phyloP scores from a whole-genome alignment of 495 filamentous ascomycete species.

The Penicillium desertorum region DNA sequence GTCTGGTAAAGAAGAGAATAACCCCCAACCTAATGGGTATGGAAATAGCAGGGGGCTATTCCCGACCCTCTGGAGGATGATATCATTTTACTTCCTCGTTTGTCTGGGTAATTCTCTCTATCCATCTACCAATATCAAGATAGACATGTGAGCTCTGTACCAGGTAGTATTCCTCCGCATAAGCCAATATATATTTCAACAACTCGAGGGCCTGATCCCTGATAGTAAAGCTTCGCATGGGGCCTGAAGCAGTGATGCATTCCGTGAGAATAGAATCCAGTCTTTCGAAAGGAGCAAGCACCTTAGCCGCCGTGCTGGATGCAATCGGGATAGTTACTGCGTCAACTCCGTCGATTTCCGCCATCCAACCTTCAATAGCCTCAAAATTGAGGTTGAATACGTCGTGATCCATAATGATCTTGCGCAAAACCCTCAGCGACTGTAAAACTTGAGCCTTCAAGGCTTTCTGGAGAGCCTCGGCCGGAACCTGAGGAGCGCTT shows the following conservation, averaged over 20 bases:
- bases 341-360: neutral
- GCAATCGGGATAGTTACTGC: neutral
- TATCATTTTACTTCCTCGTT: neutral
- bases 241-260: neutral
- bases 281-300: neutral
- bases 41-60: neutral
- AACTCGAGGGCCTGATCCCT: neutral
- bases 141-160: neutral
- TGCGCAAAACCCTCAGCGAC: neutral
- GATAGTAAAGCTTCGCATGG: neutral
- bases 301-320: neutral
- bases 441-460: neutral
- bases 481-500: neutral
- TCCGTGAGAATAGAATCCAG: neutral
- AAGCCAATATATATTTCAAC: neutral
- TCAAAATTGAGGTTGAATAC: neutral
- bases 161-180: neutral
- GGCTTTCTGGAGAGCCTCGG: neutral
- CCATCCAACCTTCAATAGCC: neutral
- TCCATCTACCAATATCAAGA: slow-evolving; percentile 4
- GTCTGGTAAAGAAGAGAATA: neutral
- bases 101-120: neutral
- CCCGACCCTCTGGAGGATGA: neutral
- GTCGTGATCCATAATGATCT: neutral
- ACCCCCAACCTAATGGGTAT: neutral